phyloP scores from a whole-genome alignment of 306 rosid genomes.

The Lathyrus tuberosus region DNA sequence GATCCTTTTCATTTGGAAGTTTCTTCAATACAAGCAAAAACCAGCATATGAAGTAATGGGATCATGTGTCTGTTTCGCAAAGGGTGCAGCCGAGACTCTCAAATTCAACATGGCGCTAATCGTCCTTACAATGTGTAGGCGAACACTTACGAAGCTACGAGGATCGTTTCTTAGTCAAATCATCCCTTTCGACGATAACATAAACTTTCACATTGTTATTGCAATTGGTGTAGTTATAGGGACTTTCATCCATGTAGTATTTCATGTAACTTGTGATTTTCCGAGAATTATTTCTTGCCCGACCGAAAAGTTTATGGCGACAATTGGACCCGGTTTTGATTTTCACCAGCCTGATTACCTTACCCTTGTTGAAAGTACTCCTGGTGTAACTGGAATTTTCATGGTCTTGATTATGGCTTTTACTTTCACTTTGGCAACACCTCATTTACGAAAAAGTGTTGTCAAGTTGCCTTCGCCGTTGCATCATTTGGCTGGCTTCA shows the following conservation, averaged over 20 bases:
- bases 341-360: slow-evolving; percentile 55
- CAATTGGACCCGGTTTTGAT: slow-evolving; percentile 58
- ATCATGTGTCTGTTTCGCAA: slow-evolving; percentile 75
- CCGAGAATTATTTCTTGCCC: slow-evolving; percentile 64
- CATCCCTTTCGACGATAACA: slow-evolving; percentile 86
- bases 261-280: slow-evolving; percentile 78
- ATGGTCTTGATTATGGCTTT: slow-evolving; percentile 73
- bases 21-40: slow-evolving; percentile 50
- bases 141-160: slow-evolving; percentile 73
- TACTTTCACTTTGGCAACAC: slow-evolving; percentile 75
- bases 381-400: slow-evolving; percentile 68
- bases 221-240: slow-evolving; percentile 63
- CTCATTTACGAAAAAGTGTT: slow-evolving; percentile 62
- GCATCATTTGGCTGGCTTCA: slow-evolving; percentile 75
- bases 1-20: slow-evolving; percentile 69
- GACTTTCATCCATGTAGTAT: slow-evolving; percentile 50
- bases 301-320: slow-evolving; percentile 40
- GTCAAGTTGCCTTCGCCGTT: slow-evolving; percentile 60
- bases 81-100: slow-evolving; percentile 93
- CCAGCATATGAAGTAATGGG: slow-evolving; percentile 75
- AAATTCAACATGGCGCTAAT: slow-evolving; percentile 94
- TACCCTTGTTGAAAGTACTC: slow-evolving; percentile 44
- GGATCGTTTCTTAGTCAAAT: slow-evolving; percentile 61
- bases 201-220: slow-evolving; percentile 77
- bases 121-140: slow-evolving; percentile 81